Base-by-base conservation (phyloP, 2,329 filamentous ascomycete species). In the Colletotrichum graminicola region DNA sequence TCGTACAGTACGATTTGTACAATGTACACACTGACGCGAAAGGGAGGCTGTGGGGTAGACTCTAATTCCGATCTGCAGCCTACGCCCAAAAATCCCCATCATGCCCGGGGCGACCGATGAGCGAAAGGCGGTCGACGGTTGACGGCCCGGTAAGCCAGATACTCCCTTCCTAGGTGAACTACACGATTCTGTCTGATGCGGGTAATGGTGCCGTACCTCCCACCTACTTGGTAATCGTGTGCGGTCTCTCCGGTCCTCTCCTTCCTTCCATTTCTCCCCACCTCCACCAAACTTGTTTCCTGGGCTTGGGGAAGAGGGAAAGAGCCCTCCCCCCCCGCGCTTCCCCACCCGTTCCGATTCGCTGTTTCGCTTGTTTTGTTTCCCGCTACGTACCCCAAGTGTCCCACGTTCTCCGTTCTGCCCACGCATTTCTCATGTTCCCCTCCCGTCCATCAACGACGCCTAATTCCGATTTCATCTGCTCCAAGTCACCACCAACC, bases 341-440 rank as follows among this genome's bases (percentile, higher is more conserved):
- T 71, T 68, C 68, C 59, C 68, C 65, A 64, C 65, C 59, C 16
- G 68, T 71, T 71, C 68, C 68, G 65, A 64, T 57, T 71, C 51
- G 36, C 39, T 26, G 7, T 52, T 51, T 12, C 26, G 5, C 10
- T 29, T 52, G 60, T 62, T 51, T 62, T 62, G 32, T 49, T 54
- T 67, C 49, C 39, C 26, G 36, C 21, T 49, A 61, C 16, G 66
- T 60, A 69, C 29, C 11, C 43, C 43, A 41, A 41, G 43, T 5
- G 18, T 45, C 21, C 29, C 47, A 23, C 47, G 23, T 43, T n/a
- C 62, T 55, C 55, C 23, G 39, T 16, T 16, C 60, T n/a, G 57
- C 14, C 55, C 56, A 26, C 26, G 39, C 36, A 41, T 29, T 51
- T 51, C n/a, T 67, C 34, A 29, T 62, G 18, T 45, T 52, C 16